Base-by-base conservation (phyloP, 2,329 filamentous ascomycete genomes). In the Drechmeria coniospora region DNA sequence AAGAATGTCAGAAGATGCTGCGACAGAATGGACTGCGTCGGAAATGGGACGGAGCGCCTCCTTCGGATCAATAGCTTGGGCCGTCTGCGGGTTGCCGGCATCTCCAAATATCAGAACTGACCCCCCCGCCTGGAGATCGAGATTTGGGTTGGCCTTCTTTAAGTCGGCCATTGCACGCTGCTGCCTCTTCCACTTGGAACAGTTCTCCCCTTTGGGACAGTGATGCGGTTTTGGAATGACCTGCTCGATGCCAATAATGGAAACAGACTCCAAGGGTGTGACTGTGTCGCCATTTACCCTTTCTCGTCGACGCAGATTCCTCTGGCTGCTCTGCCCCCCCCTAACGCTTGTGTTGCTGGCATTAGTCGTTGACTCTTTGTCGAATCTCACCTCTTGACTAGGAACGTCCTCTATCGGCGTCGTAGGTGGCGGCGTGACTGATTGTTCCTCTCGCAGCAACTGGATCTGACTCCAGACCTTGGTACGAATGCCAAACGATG, bases 181-280 rank as follows among this genome's bases (percentile, higher is more conserved):
- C 46, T 87, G 79, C 48, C 77, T 82, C 49, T 67, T 71, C 67
- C 70, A 92, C 50, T 84, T 92, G 26, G 71, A 63, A 53, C 86
- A 93, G 40, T 79, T 74, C 51, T 90, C 80, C 25, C 86, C 86
- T 51, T 92, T 92, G 25, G 73, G 72, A 56, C 86, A 94, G 31
- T 68, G 67, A 53, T 93, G 86, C 11, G 77, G 71, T 54, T 82
- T 86, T 5, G 84, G 84, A 30, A 92, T 66, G 29, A 90, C 60
- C 51, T 92, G 82, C 54, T 93, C 84, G 36, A 92, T 92, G 16
- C 79, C 84, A 19, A 93, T 83, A 40, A 92, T 92, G 1, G 83
- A 92, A 4, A 90, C 76, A 1, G 82, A 87, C 49, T 92, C 81
- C 32, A 75, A 68, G 2, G 82, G 82, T 2, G 76, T 76, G 46